Conservation (phyloP, 805 yeast genomes). For the Saccharomycopsis capsularis region DNA sequence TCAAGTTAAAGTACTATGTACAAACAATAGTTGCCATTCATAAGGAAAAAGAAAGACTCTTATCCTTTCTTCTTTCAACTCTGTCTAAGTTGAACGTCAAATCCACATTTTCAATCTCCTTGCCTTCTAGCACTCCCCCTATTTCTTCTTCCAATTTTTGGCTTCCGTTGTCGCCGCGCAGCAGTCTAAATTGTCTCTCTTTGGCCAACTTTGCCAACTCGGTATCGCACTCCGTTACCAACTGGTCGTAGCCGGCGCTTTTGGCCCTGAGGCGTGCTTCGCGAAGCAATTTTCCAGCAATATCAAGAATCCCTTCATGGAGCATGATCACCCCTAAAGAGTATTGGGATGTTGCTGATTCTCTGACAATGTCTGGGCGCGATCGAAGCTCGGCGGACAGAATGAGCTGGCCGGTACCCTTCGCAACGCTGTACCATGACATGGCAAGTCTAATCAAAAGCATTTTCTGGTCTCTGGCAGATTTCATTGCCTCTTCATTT, state of each 20-base stretch:
- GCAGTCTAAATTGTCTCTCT: too few species aligned
- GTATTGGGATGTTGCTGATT: background rate
- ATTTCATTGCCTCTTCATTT: background rate
- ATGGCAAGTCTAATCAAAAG: background rate
- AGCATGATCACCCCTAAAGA: background rate
- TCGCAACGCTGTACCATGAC: background rate
- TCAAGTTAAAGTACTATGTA: too few species aligned
- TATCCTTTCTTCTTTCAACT: too few species aligned
- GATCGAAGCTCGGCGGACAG: background rate
- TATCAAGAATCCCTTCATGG: background rate
- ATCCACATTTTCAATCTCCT: too few species aligned
- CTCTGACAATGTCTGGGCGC: background rate
- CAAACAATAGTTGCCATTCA: too few species aligned
- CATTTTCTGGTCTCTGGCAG: background rate
- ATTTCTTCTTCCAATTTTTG: too few species aligned
- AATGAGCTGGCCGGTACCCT: background rate
- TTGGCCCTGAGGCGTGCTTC: constrained; percentile 4
- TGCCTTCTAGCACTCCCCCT: too few species aligned
- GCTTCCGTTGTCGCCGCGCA: too few species aligned
- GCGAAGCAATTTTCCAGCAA: constrained; percentile 11
- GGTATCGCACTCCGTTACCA: constrained; percentile 14
- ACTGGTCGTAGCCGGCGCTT: constrained; percentile 1
- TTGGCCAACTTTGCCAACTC: constrained; percentile 16
- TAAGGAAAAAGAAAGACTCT: too few species aligned
- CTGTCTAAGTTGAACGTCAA: too few species aligned